Evolutionary conservation across 2,329 filamentous ascomycete species (phyloP).

Genomic region (Thielaviopsis populi): DNA sequence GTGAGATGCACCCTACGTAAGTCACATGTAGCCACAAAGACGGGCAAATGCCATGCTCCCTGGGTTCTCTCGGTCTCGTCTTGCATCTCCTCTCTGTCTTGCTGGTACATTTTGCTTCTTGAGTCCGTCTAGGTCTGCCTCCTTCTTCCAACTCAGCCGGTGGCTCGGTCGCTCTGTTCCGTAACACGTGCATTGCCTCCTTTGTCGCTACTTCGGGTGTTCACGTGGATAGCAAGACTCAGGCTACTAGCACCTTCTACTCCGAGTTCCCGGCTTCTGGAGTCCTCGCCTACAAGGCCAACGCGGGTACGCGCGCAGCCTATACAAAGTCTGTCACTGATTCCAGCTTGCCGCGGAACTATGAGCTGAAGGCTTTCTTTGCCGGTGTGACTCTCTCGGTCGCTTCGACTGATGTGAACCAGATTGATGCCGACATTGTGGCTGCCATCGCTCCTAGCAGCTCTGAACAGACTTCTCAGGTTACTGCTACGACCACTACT

Average conservation of each 20-base stretch:
- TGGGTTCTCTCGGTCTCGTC: neutral
- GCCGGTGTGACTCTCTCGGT: conserved; percentile 24
- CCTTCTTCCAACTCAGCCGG: conserved; percentile 25
- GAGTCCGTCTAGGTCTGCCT: neutral
- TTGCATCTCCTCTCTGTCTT: neutral
- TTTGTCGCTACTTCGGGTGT: conserved; percentile 27
- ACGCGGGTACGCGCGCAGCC: conserved; percentile 23
- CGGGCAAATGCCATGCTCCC: too few species aligned
- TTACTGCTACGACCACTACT: conserved; percentile 1
- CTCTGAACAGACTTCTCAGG: neutral
- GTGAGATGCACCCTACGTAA: neutral
- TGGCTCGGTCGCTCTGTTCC: conserved; percentile 27
- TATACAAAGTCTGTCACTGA: conserved; percentile 25
- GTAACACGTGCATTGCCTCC: conserved; percentile 26
- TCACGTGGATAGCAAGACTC: conserved; percentile 23
- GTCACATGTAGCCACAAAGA: neutral
- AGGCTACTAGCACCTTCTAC: conserved; percentile 25
- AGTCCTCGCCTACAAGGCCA: conserved; percentile 27
- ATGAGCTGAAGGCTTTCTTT: conserved; percentile 25
- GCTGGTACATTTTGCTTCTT: conserved; percentile 1
- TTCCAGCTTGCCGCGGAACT: conserved; percentile 24
- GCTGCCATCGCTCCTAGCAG: conserved; percentile 1
- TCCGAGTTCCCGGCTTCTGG: conserved; percentile 30
- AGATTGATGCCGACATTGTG: conserved; percentile 27
- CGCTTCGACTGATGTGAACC: conserved; percentile 23